Conservation (phyloP, 1,284 basidiomycete genomes). For the Coniophora puteana region DNA sequence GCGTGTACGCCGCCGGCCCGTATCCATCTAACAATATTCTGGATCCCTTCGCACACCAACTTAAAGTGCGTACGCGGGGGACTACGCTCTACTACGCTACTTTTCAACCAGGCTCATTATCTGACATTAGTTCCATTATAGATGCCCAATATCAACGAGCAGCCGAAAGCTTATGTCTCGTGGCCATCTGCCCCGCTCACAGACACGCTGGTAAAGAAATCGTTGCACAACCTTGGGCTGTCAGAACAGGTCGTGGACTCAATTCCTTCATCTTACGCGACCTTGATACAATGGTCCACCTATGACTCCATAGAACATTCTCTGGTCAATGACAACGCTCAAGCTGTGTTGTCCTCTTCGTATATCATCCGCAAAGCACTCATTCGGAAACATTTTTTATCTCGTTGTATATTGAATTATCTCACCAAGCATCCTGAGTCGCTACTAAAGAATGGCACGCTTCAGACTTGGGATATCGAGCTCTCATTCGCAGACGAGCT, state of each 20-base stretch:
- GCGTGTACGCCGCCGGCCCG: no score
- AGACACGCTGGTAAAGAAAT: slow-evolving; percentile 58
- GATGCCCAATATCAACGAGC: slow-evolving; percentile 1
- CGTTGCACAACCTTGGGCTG: slow-evolving; percentile 44
- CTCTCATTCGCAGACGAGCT: slow-evolving; percentile 93
- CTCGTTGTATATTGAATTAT: slow-evolving; percentile 74
- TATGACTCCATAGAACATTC: slow-evolving; percentile 85
- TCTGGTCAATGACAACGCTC: slow-evolving; percentile 48
- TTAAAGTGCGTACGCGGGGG: no score
- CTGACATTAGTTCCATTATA: no score
- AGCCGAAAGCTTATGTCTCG: slow-evolving; percentile 47
- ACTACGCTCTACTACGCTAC: no score
- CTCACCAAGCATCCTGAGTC: slow-evolving; percentile 68
- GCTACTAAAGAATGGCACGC: slow-evolving; percentile 53
- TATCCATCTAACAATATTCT: no score
- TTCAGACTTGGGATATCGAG: slow-evolving; percentile 86
- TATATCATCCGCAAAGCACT: slow-evolving; percentile 92
- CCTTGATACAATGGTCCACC: slow-evolving; percentile 69
- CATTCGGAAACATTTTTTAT: slow-evolving; percentile 93
- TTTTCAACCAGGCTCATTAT: no score
- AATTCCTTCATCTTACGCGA: slow-evolving; percentile 16
- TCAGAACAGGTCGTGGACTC: slow-evolving; percentile 25
- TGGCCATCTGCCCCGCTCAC: slow-evolving; percentile 84
- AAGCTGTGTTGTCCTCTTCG: slow-evolving; percentile 69
- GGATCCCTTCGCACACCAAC: no score